Evolutionary conservation across 805 yeast species (phyloP), one percentile per base, ranked within the genome.

Genomic region (Ogataea pignaliae): DNA sequence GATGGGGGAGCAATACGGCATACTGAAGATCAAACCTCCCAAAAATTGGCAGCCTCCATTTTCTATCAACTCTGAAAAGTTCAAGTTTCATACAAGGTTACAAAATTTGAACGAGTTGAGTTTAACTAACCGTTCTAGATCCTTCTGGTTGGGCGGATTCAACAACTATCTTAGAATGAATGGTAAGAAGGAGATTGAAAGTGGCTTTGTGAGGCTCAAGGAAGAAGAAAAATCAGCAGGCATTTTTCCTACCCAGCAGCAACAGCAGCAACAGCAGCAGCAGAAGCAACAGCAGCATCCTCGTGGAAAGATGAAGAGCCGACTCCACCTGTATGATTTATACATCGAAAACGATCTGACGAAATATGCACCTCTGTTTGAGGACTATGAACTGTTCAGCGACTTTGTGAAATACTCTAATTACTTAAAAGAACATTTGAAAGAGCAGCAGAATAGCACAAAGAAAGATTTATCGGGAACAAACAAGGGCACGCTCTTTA

Each of bases 61-160:
- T 49, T 71, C 79, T 43, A 65, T 85, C 16, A 71, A 83, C 39
- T 66, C 69, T 37, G 54, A 65, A 7, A 59, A 57, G n/a, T 85
- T 85, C 61, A 71, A 64, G 39, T 85, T 86, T 56, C 81, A 78
- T 48, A 83, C 88, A 9, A 63, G 95, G 43, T 58, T 81, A n/a
- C 93, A 85, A 58, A 75, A 72, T 38, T 56, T 86, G 42, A 75
- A 78, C 53, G 88, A 84, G 57, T 64, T 86, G 55, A 81, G 83
- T 21, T 59, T 86, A 14, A 59, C 74, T 8, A 81, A 82, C 45
- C 68, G 95, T 48, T 76, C 83, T 30, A 67, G 90, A 38, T 66
- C 73, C 46, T 79, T 79, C 52, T 85, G 85, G 63, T 66, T 68
- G 37, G 79, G 75, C 43, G 88, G 83, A 49, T 62, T 85, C 45